Evolutionary conservation across 2,329 filamentous ascomycete genomes (phyloP), one percentile per base, ranked within the genome.

Genomic region (Fusarium continuum): DNA sequence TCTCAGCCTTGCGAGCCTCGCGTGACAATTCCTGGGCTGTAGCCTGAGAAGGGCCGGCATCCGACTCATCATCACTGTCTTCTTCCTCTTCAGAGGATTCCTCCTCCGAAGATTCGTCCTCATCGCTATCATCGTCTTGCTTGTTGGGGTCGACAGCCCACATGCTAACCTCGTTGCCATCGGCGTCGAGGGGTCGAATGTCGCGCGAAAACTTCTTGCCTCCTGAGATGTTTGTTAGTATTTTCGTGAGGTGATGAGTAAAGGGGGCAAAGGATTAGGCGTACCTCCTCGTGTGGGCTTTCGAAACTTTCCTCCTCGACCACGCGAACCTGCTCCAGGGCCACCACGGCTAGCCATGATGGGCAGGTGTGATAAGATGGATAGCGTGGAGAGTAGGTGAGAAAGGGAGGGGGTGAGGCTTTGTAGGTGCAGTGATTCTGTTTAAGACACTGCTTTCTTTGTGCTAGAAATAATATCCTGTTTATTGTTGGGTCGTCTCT

Each of bases 191-290:
- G 17, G 93, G 93, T 76, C 91, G 89, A 40, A 98, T 88, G 76
- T 97, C 89, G 67, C 92, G 90, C 68, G 93, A 97, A 81, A 96
- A 99, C 74, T 96, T 90, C 80, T 97, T 97, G 73, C 95, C 95
- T 63, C 93, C 93, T 97, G 65, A n/a, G 4, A 5, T 5, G 2
- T 14, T 25, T 43, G 49, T 53, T 38, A 62, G 36, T 34, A 23
- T 34, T 23, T 5, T 9, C n/a, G 6, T 29, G 9, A 2, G 6
- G 3, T 43, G 14, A 40, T 29, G 19, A 6, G 11, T 19, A 14
- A 32, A 29, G 22, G 13, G 22, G 13, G 22, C 16, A 28, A 23
- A 25, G 25, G 19, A 56, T 31, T 22, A 51, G 17, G 72, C 85
- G 70, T 80, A 94, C 94, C 93, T 84, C 94, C 94, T 79, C 94